Evolutionary conservation across 108 stramenopile genomes (phyloP), one percentile per base, ranked within the genome.

Genomic region (Cyclotella cryptica): DNA sequence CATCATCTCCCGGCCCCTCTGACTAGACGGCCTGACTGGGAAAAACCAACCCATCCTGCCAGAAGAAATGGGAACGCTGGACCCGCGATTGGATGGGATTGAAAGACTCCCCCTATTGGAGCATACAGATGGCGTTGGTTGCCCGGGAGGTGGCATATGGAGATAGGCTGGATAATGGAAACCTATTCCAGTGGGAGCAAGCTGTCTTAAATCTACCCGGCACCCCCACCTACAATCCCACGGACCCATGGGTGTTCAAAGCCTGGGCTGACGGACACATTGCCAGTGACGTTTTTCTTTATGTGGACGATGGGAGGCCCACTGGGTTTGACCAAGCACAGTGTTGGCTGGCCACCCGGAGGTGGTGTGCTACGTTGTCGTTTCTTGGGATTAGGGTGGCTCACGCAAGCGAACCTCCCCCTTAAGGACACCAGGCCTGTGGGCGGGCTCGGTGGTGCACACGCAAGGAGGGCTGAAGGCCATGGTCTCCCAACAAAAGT

Each of bases 131-230:
- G n/a, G n/a, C n/a, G n/a, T n/a, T n/a, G n/a, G n/a, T n/a, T n/a
- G n/a, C n/a, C n/a, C 76, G 35, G 17, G 1, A 41, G 81, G 17
- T 51, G 14, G 57, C 68, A 0, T 77, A 69, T 43, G 76, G 76
- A 28, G 24, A 66, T 26, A 0, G 61, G 3, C 0, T 10, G 45
- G 46, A 43, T 24, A 0, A 18, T 0, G n/a, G n/a, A 0, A 78
- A 78, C 39, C 69, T 70, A 4, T 78, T 78, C 22, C 29, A 43
- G 21, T 78, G 77, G 77, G 69, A 63, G 14, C 3, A 19, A 17
- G 67, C 61, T 3, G 24, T 43, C 0, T 45, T 77, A 44, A 77
- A 77, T 30, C 68, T 77, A n/a, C 67, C 76, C 9, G 76, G 76
- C 6, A 21, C 9, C 9, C 46, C 27, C 9, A 40, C n/a, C n/a